Base-by-base conservation (phyloP, 768 basidiomycete species). In the Russula virescens region DNA sequence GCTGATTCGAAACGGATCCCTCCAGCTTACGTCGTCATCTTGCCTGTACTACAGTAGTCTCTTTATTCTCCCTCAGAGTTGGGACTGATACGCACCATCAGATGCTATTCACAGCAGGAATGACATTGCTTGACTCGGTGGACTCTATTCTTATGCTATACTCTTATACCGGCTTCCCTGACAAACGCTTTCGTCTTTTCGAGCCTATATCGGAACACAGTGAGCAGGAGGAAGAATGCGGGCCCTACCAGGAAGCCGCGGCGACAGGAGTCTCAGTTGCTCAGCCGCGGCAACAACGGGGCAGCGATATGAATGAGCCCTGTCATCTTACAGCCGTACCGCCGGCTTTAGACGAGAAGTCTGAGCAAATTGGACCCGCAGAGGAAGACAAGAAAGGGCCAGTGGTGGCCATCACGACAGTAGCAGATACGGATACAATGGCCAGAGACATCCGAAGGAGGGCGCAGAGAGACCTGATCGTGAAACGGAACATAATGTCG, bases 141-240 rank as follows among this genome's bases (percentile, higher is more conserved):
- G 93, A 96, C 75, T 94, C 91, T 0, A 79, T 95, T 59, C 71
- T 95, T 56, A 94, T 96, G 92, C 77, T 96, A 5, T 91, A 91
- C 74, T 93, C 92, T 2, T 96, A 96, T 71, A 78, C 89, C 3
- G 85, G 83, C 19, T 83, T 87, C 66, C 79, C 84, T 11, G 79
- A 84, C 64, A 75, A 73, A 18, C 77, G 78, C 0, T 82, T 81
- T 76, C 72, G 69, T 21, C 66, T 84, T 56, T 76, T 87, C 53
- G 80, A 82, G 64, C 69, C 25, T 11, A 23, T 6, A 28, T 28
- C n/a, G 31, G 50, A 34, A 35, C 53, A 34, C 8, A 46, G 26
- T 2, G 28, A 5, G 7, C 19, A 48, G 2, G 34, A n/a, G n/a
- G n/a, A 21, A 3, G 50, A 16, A 54, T 49, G 16, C 26, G 35